These are phyloP conservation scores for Globisporangium lucens DNA, from an alignment of 352 stramenopile genomes.

Conservation along the genomic window DNA sequence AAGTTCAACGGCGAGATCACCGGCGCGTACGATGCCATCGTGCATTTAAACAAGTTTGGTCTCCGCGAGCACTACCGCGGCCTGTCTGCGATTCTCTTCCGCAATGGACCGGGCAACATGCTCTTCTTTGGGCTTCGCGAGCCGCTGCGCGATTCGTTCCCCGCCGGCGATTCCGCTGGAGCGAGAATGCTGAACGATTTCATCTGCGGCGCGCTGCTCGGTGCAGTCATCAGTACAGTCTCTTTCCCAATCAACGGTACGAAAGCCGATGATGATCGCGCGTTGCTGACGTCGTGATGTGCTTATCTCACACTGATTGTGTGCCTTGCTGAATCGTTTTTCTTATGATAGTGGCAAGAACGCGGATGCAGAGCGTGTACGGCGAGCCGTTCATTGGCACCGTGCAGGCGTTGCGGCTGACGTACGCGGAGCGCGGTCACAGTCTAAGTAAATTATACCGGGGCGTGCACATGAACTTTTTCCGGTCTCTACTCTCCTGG, in stretches of 20 bases:
- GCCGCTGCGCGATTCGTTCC: slow-evolving; percentile 65
- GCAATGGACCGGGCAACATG: slow-evolving; percentile 83
- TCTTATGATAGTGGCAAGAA: slow-evolving; percentile 51
- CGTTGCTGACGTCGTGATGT: no score
- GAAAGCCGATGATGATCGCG: not conserved
- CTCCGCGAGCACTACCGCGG: slow-evolving; percentile 83
- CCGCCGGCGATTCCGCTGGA: slow-evolving; percentile 35
- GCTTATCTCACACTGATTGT: not conserved
- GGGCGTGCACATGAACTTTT: slow-evolving; percentile 88
- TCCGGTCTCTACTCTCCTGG: slow-evolving; percentile 84
- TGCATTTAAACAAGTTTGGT: slow-evolving; percentile 78
- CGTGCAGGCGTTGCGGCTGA: slow-evolving; percentile 54
- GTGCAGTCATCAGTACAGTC: slow-evolving; percentile 80
- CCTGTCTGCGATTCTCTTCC: slow-evolving; percentile 71
- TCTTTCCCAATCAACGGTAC: slow-evolving; percentile 84
- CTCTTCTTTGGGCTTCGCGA: slow-evolving; percentile 85
- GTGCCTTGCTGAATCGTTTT: not conserved
- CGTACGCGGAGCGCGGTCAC: slow-evolving; percentile 66
- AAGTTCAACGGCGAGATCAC: slow-evolving; percentile 84
- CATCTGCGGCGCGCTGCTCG: slow-evolving; percentile 77
- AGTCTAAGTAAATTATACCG: slow-evolving; percentile 71
- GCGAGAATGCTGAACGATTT: slow-evolving; percentile 75
- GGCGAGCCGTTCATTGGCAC: slow-evolving; percentile 57
- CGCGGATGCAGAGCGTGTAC: slow-evolving; percentile 83
- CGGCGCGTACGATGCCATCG: slow-evolving; percentile 71